A percentile compares a stretch with the other conserved stretches of the same genome.
Conservation (phyloP, 2,329 filamentous ascomycete genomes). For the Daldinia sp. region DNA sequence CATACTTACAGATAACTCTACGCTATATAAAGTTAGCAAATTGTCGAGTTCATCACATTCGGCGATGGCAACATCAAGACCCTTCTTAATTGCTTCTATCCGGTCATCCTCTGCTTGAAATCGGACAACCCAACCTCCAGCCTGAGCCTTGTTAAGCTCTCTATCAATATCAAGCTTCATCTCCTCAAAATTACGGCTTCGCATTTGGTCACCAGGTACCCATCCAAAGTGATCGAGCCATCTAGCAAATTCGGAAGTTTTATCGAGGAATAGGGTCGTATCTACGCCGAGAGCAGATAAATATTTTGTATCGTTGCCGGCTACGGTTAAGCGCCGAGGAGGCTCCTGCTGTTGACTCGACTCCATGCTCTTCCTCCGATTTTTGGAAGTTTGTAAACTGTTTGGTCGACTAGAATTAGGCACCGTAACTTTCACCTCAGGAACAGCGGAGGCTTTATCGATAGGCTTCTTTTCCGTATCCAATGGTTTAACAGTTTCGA, state of each 20-base stretch:
- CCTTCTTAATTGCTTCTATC: slow-evolving; percentile 84
- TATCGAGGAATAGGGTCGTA: slow-evolving; percentile 77
- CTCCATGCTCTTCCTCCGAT: slow-evolving; percentile 49
- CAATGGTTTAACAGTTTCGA: slow-evolving; percentile 52
- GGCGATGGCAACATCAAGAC: slow-evolving; percentile 89
- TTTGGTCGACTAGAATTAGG: slow-evolving; percentile 57
- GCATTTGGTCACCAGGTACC: slow-evolving; percentile 80
- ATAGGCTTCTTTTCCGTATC: slow-evolving; percentile 53
- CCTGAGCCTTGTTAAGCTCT: slow-evolving; percentile 90
- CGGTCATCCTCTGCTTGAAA: slow-evolving; percentile 89
- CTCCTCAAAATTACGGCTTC: slow-evolving; percentile 80
- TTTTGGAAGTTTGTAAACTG: slow-evolving; percentile 57
- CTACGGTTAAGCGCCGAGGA: slow-evolving; percentile 70
- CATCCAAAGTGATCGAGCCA: slow-evolving; percentile 90
- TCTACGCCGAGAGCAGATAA: slow-evolving; percentile 83
- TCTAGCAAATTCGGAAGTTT: slow-evolving; percentile 82
- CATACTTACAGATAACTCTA: slow-evolving; percentile 84
- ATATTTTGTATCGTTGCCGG: slow-evolving; percentile 83
- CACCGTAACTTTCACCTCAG: slow-evolving; percentile 70
- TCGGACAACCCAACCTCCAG: slow-evolving; percentile 90
- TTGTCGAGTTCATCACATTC: slow-evolving; percentile 98
- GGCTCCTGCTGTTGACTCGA: slow-evolving; percentile 59
- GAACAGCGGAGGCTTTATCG: slow-evolving; percentile 57
- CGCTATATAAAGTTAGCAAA: slow-evolving; percentile 90
- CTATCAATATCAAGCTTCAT: slow-evolving; percentile 86